Evolutionary conservation across 306 rosid species (phyloP).

Genomic region (Inga oerstediana): DNA sequence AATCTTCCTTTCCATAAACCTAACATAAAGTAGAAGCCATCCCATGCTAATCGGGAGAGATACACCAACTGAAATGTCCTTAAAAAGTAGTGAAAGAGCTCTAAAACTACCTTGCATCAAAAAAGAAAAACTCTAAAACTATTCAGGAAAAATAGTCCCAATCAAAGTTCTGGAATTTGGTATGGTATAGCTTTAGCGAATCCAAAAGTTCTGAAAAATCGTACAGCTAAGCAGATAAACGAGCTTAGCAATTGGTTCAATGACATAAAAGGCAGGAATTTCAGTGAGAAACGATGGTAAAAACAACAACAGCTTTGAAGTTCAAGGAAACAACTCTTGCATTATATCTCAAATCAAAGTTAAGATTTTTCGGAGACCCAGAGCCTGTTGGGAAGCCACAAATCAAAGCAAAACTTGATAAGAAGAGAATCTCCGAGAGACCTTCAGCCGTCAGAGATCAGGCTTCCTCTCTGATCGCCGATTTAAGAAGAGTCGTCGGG

Average conservation of each 20-base stretch:
- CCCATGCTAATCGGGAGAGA: neutral
- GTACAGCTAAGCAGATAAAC: neutral
- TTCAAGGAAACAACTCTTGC: neutral
- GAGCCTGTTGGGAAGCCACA: neutral
- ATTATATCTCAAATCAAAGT: neutral
- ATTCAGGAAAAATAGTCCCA: neutral
- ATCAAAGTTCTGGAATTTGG: neutral
- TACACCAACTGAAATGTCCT: neutral
- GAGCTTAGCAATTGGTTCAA: neutral
- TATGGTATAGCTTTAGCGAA: neutral
- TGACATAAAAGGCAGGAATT: neutral
- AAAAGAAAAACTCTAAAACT: neutral
- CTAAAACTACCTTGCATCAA: neutral
- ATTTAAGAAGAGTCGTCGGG: no score
- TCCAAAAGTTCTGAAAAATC: neutral
- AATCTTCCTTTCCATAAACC: neutral
- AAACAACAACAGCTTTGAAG: neutral
- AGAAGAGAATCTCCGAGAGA: neutral
- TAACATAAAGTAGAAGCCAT: neutral
- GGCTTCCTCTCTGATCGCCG: neutral
- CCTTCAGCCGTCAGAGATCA: neutral
- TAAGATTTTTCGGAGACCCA: neutral
- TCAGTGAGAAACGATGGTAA: neutral
- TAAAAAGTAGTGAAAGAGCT: neutral
- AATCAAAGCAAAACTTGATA: neutral